These are phyloP conservation scores for Cordyceps javanica DNA, from an alignment of 2,329 filamentous ascomycete genomes.

Conservation along the genomic window DNA sequence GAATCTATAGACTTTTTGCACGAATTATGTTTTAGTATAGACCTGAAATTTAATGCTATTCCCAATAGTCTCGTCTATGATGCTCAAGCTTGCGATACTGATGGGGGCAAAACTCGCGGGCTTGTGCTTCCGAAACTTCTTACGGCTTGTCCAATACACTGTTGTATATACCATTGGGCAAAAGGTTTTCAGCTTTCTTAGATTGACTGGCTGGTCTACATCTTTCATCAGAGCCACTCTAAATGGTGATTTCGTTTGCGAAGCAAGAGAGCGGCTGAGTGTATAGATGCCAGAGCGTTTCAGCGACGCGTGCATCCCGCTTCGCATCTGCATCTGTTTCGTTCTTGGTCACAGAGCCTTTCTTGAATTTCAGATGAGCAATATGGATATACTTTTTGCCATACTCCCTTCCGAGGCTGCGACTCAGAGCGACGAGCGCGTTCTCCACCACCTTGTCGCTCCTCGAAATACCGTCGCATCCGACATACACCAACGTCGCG, in stretches of 20 bases:
- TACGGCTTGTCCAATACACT: no score
- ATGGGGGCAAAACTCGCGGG: no score
- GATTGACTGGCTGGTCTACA: no score
- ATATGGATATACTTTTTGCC: slow-evolving; percentile 10
- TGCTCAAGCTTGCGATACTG: no score
- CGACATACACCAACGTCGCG: slow-evolving; percentile 3
- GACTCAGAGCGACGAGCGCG: slow-evolving; percentile 11
- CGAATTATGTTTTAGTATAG: no score
- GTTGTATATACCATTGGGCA: no score
- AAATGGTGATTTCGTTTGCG: slow-evolving; percentile 5
- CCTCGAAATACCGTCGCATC: background rate
- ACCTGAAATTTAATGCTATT: no score
- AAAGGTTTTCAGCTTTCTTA: no score
- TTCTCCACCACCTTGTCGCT: slow-evolving; percentile 1
- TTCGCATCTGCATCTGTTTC: background rate
- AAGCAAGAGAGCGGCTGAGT: slow-evolving; percentile 12
- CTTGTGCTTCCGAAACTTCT: no score
- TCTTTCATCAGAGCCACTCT: no score
- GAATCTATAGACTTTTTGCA: no score
- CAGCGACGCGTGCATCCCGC: background rate
- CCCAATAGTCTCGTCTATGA: no score
- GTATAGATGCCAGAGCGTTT: slow-evolving; percentile 10
- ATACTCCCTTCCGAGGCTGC: slow-evolving; percentile 8
- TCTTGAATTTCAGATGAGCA: background rate
- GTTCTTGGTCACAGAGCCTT: background rate